phyloP scores from a whole-genome alignment of 345 rosid genomes.

The Citrus inodora region DNA sequence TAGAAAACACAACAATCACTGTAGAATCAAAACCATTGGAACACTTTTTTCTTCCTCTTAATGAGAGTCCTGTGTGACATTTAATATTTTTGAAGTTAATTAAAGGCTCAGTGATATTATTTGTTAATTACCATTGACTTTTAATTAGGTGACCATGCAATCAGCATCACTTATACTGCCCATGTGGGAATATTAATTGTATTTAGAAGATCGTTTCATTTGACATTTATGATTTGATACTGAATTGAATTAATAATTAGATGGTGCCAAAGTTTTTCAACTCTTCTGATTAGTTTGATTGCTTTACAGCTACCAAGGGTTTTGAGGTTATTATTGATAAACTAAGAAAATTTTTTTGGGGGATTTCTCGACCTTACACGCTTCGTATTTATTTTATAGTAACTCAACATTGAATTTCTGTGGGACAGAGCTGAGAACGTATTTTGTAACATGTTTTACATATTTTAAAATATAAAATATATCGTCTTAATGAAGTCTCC shows the following conservation, averaged over 20 bases:
- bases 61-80: neutral
- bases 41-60: neutral
- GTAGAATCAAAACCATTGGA: neutral
- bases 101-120: neutral
- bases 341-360: neutral
- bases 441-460: neutral
- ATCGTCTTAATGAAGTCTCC: neutral
- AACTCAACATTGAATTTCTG: neutral
- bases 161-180: neutral
- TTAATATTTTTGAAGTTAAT: neutral
- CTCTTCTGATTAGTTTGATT: neutral
- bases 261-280: neutral
- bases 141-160: neutral
- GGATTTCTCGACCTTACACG: neutral
- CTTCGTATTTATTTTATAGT: neutral
- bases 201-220: conserved; percentile 12
- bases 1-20: conserved; percentile 21
- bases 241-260: conserved; percentile 7
- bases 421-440: neutral
- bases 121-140: neutral
- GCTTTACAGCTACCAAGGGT: neutral
- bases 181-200: conserved; percentile 22
- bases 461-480: too few relatives aligned
- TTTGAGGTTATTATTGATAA: neutral
- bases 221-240: conserved; percentile 13